Percentiles rank a stretch among this genome's conserved stretches.
Conservation (phyloP, 257 asterid species). For the Solanum appendiculatum region DNA sequence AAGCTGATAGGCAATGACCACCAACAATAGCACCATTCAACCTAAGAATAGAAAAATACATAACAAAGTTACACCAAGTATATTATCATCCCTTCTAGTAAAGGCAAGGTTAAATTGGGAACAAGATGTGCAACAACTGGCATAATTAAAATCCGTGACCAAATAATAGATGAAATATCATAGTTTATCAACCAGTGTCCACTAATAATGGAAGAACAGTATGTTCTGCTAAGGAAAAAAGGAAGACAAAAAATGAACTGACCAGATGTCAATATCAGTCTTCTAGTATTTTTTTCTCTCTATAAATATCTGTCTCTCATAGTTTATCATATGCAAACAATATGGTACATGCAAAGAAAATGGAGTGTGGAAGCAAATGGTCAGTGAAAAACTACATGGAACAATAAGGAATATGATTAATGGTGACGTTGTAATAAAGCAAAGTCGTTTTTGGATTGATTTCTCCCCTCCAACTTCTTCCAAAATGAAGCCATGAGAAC, state of each 20-base stretch:
- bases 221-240: not conserved
- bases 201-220: not conserved
- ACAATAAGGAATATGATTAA: not conserved
- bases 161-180: not conserved
- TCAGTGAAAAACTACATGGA: not conserved
- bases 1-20: slow-evolving; percentile 29
- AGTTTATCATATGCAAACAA: not conserved
- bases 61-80: not conserved
- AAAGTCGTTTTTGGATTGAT: not conserved
- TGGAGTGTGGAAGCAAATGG: not conserved
- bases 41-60: slow-evolving; percentile 17
- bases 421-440: not conserved
- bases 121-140: not conserved
- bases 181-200: not conserved
- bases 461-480: not conserved
- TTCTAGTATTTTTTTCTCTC: not conserved
- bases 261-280: not conserved
- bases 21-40: slow-evolving; percentile 17
- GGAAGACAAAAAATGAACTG: not conserved
- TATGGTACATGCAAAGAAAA: not conserved
- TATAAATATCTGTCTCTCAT: not conserved
- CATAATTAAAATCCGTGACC: not conserved
- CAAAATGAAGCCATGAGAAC: not conserved
- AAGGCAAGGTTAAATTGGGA: not conserved
- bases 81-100: not conserved